Evolutionary conservation across 2,329 filamentous ascomycete species (phyloP).

Genomic region (Leptodontidium sp.): DNA sequence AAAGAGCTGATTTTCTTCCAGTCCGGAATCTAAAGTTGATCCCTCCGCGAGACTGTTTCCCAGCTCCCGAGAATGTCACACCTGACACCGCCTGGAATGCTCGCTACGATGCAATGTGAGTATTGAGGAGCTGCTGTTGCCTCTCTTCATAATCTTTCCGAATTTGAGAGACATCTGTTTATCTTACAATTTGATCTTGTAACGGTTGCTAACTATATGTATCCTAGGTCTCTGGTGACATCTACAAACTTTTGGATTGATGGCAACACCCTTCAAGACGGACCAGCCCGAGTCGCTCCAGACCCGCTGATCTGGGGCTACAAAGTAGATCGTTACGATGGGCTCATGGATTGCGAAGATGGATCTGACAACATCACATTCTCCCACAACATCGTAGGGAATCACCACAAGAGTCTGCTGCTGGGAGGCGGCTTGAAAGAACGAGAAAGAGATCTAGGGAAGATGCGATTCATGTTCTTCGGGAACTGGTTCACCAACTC

Average conservation of each 20-base stretch:
- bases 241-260: slow-evolving; percentile 24
- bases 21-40: slow-evolving; percentile 21
- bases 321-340: slow-evolving; percentile 17
- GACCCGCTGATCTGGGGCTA: slow-evolving; percentile 14
- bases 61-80: slow-evolving; percentile 1
- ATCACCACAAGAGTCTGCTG: slow-evolving; percentile 15
- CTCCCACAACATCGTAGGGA: slow-evolving; percentile 22
- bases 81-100: slow-evolving; percentile 17
- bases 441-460: slow-evolving; percentile 8
- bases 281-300: slow-evolving; percentile 7
- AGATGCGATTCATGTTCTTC: slow-evolving; percentile 22
- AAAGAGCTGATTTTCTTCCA: not conserved
- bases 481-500: slow-evolving; percentile 20
- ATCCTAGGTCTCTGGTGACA: slow-evolving; percentile 9
- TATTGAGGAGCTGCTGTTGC: not conserved
- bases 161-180: too few relatives aligned
- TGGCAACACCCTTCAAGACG: slow-evolving; percentile 16
- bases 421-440: slow-evolving; percentile 17
- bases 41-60: slow-evolving; percentile 14
- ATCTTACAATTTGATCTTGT: too few relatives aligned
- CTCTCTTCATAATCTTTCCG: too few relatives aligned
- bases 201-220: not conserved
- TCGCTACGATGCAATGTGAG: slow-evolving; percentile 19
- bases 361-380: slow-evolving; percentile 21
- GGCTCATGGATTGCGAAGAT: slow-evolving; percentile 22